These are phyloP conservation scores for Lolium perenne DNA, from an alignment of 176 grass and related monocot species.

Conservation along the genomic window DNA sequence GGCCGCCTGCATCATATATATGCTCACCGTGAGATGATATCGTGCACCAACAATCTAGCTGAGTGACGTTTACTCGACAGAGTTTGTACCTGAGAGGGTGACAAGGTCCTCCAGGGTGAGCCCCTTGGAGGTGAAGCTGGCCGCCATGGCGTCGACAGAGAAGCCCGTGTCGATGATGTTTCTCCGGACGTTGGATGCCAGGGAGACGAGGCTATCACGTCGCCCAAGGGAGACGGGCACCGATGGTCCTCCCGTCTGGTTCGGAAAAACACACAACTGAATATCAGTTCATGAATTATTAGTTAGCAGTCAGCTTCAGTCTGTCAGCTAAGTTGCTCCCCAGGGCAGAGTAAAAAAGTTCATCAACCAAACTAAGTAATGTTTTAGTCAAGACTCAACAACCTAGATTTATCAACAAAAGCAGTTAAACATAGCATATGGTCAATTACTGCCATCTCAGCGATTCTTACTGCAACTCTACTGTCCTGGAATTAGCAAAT, in stretches of 20 bases:
- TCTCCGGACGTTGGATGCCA: conserved; percentile 71
- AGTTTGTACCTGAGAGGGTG: conserved; percentile 68
- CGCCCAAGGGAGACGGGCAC: conserved; percentile 67
- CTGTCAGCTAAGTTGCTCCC: neutral
- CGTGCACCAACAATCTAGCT: too few relatives aligned
- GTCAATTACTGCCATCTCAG: too few relatives aligned
- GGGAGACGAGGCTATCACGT: conserved; percentile 70
- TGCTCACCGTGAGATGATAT: neutral
- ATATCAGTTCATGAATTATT: conserved; percentile 3
- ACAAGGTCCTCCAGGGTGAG: conserved; percentile 83
- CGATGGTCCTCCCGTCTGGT: conserved; percentile 79
- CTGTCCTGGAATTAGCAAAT: neutral
- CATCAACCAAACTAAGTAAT: neutral
- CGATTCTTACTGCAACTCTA: neutral
- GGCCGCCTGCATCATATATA: conserved; percentile 51
- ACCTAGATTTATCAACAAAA: neutral
- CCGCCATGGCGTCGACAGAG: conserved; percentile 73
- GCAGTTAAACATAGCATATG: too few relatives aligned
- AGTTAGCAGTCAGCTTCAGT: neutral
- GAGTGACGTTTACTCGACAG: neutral
- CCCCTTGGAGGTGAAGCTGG: conserved; percentile 73
- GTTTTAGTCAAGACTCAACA: neutral
- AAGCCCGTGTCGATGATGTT: conserved; percentile 97
- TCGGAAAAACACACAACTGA: conserved; percentile 14
- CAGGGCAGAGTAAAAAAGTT: neutral